Conservation (phyloP, 495 filamentous ascomycete species). For the Sphaerosporella brunnea region DNA sequence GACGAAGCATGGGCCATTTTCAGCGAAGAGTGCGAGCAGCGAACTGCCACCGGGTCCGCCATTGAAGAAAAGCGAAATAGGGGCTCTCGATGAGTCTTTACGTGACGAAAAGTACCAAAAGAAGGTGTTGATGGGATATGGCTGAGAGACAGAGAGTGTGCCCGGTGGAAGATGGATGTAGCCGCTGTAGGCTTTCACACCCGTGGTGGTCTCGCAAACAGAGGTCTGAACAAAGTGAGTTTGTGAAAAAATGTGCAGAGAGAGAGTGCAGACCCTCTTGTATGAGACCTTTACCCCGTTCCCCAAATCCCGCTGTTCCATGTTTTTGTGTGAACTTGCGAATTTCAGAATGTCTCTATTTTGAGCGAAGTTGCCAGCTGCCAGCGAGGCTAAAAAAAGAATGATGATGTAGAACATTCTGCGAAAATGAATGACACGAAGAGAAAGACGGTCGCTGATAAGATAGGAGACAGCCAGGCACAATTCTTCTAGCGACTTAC, state of each 20-base stretch:
- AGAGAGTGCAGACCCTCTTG: not conserved
- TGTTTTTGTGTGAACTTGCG: no score
- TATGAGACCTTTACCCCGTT: not conserved
- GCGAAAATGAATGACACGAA: no score
- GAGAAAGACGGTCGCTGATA: no score
- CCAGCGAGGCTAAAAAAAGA: no score
- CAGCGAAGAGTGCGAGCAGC: constrained; percentile 44
- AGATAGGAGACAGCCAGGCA: no score
- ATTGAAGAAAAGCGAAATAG: constrained; percentile 51
- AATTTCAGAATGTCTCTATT: no score
- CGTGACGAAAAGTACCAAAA: constrained; percentile 61
- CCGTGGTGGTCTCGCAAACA: constrained; percentile 36
- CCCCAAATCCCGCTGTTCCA: no score
- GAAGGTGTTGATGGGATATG: constrained; percentile 51
- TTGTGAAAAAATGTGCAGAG: not conserved
- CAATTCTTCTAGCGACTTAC: no score
- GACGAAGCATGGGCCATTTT: constrained; percentile 28
- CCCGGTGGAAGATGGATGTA: constrained; percentile 34
- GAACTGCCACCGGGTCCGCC: constrained; percentile 46
- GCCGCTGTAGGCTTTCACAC: constrained; percentile 30
- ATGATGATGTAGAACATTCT: no score
- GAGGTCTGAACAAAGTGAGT: constrained; percentile 26
- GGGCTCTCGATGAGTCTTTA: constrained; percentile 37
- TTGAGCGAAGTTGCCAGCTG: no score
- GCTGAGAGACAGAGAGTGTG: constrained; percentile 25